phyloP scores from a whole-genome alignment of 805 yeast species.

The Candida loeiensis region DNA sequence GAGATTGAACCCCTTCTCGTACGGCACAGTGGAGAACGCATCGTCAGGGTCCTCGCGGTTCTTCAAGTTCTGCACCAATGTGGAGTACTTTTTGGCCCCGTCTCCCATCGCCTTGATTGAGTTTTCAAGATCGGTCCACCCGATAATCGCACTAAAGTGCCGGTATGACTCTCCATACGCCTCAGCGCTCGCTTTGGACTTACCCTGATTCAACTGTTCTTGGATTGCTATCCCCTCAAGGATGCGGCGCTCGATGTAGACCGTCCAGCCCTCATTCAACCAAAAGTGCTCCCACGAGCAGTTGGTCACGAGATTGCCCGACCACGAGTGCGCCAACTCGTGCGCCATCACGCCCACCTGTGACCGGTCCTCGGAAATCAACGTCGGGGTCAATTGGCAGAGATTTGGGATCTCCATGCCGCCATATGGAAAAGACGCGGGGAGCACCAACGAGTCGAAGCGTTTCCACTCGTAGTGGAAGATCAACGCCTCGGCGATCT shows the following conservation, averaged over 20 bases:
- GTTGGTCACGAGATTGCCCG: constrained; percentile 36
- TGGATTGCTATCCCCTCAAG: constrained; percentile 26
- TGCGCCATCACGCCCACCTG: constrained; percentile 35
- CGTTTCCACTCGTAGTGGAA: constrained; percentile 34
- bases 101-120: constrained; percentile 32
- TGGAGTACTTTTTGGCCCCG: constrained; percentile 48
- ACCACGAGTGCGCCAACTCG: constrained; percentile 38
- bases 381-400: constrained; percentile 34
- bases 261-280: constrained; percentile 39
- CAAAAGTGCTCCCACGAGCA: constrained; percentile 38
- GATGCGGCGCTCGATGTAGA: constrained; percentile 33
- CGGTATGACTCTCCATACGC: constrained; percentile 31
- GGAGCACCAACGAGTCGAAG: constrained; percentile 34
- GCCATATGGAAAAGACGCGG: constrained; percentile 33
- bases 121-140: constrained; percentile 28
- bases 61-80: constrained; percentile 68
- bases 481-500: constrained; percentile 31
- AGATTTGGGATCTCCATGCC: constrained; percentile 39
- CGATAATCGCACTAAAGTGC: constrained; percentile 30
- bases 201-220: constrained; percentile 12
- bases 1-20: constrained; percentile 36
- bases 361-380: constrained; percentile 32
- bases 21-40: constrained; percentile 32
- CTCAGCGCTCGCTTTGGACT: constrained; percentile 11
- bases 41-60: constrained; percentile 45